These are phyloP conservation scores for Alternaria gansuensis DNA, from an alignment of 2,329 filamentous ascomycete species.

Conservation along the genomic window DNA sequence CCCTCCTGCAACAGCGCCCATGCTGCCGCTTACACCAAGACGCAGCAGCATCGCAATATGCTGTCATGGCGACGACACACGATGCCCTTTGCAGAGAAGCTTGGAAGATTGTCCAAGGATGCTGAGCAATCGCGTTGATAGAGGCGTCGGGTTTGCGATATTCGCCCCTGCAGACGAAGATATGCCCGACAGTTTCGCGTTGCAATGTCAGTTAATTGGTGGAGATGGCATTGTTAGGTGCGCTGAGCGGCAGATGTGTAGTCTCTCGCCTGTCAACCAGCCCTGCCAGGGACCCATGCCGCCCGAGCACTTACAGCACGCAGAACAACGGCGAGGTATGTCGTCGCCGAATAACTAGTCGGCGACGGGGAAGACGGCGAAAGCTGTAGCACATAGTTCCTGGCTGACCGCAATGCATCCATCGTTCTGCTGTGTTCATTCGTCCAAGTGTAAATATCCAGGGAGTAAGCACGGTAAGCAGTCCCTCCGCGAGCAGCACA, in stretches of 20 bases:
- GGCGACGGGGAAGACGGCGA: slow-evolving; percentile 19
- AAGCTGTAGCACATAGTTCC: slow-evolving; percentile 13
- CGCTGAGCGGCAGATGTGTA: slow-evolving; percentile 33
- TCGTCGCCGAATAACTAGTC: slow-evolving; percentile 22
- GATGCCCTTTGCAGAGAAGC: slow-evolving; percentile 15
- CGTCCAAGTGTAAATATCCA: slow-evolving; percentile 34
- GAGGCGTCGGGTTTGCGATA: slow-evolving; percentile 13
- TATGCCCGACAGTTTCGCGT: slow-evolving; percentile 25
- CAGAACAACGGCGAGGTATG: slow-evolving; percentile 21
- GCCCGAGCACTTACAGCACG: slow-evolving; percentile 10
- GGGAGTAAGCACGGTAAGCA: slow-evolving; percentile 48
- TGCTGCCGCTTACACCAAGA: slow-evolving; percentile 39
- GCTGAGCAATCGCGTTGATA: slow-evolving; percentile 15
- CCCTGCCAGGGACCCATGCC: slow-evolving; percentile 21
- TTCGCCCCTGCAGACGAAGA: slow-evolving; percentile 29
- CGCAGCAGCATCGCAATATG: slow-evolving; percentile 37
- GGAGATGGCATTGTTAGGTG: slow-evolving; percentile 31
- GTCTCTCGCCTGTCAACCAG: slow-evolving; percentile 24
- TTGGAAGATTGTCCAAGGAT: slow-evolving; percentile 11
- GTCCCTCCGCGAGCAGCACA: slow-evolving; percentile 41
- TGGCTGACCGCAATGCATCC: slow-evolving; percentile 23
- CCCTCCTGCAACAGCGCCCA: slow-evolving; percentile 42
- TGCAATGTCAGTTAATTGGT: slow-evolving; percentile 26
- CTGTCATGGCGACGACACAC: slow-evolving; percentile 28
- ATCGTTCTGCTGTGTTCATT: slow-evolving; percentile 31